These are phyloP conservation scores for Musa schizocarpa DNA, from an alignment of 176 grass and related monocot genomes.

Conservation along the genomic window DNA sequence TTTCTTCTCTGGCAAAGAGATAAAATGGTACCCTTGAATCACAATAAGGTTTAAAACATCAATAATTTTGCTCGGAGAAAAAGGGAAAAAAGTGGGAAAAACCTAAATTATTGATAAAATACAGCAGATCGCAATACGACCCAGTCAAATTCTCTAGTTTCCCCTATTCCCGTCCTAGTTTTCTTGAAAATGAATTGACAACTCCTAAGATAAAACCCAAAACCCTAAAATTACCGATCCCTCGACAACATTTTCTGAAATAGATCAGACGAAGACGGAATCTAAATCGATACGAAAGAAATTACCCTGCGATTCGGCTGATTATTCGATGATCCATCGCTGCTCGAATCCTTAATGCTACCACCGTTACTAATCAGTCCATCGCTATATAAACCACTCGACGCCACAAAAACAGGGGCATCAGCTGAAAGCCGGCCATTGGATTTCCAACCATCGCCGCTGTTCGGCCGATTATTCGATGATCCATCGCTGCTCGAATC, in stretches of 20 bases:
- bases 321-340: conserved; percentile 53
- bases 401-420: conserved; percentile 61
- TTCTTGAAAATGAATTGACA: background rate
- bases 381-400: background rate
- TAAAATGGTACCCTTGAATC: conserved; percentile 20
- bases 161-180: background rate
- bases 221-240: conserved; percentile 1
- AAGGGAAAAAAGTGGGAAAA: conserved; percentile 2
- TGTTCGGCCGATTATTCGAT: conserved; percentile 39
- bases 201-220: background rate
- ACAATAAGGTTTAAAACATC: too few species aligned
- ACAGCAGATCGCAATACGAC: background rate
- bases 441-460: conserved; percentile 10
- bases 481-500: conserved; percentile 41
- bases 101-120: background rate
- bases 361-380: conserved; percentile 5
- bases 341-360: conserved; percentile 23
- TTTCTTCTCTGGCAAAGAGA: conserved; percentile 51
- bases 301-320: conserved; percentile 36
- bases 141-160: background rate
- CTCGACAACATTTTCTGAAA: background rate
- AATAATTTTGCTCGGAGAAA: background rate
- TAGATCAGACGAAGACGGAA: conserved; percentile 9
- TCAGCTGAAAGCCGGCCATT: conserved; percentile 59
- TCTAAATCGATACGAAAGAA: conserved; percentile 3